Evolutionary conservation across 2,329 filamentous ascomycete genomes (phyloP).

Genomic region (Sporothrix pallida): DNA sequence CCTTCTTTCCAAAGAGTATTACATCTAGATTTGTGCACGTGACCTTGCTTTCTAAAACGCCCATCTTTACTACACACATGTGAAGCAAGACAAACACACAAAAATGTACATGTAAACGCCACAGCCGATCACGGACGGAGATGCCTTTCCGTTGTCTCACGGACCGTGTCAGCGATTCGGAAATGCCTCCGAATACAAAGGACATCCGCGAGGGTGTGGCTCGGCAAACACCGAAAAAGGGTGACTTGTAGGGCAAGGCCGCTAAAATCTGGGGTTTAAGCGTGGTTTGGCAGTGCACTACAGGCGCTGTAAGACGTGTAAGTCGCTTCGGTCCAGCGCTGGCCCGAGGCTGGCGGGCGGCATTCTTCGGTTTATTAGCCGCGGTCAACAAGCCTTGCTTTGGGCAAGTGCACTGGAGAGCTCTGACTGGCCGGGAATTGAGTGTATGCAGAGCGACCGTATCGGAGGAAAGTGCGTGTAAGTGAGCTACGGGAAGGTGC

Average conservation of each 20-base stretch:
- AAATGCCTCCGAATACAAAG: conserved; percentile 1
- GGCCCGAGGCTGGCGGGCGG: conserved; percentile 24
- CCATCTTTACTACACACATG: no score
- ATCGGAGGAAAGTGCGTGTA: conserved; percentile 3
- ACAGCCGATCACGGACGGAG: not conserved
- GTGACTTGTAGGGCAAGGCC: not conserved
- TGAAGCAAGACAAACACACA: no score
- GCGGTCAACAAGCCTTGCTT: not conserved
- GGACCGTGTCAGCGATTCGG: not conserved
- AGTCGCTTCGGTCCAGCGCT: conserved; percentile 8
- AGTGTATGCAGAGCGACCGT: no score
- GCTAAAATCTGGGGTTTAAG: conserved; percentile 18
- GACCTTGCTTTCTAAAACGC: no score
- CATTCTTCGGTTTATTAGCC: conserved; percentile 11
- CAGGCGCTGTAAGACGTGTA: conserved; percentile 1
- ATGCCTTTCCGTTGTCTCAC: not conserved
- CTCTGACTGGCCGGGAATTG: no score
- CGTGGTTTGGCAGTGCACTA: not conserved
- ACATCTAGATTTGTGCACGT: no score
- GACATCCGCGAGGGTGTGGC: not conserved
- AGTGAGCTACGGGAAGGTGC: not conserved
- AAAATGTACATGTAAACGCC: not conserved
- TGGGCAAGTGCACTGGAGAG: no score
- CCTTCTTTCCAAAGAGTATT: not conserved
- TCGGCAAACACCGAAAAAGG: not conserved